phyloP scores from a whole-genome alignment of 2,329 filamentous ascomycete species.

The Phyllosticta ampelicida region DNA sequence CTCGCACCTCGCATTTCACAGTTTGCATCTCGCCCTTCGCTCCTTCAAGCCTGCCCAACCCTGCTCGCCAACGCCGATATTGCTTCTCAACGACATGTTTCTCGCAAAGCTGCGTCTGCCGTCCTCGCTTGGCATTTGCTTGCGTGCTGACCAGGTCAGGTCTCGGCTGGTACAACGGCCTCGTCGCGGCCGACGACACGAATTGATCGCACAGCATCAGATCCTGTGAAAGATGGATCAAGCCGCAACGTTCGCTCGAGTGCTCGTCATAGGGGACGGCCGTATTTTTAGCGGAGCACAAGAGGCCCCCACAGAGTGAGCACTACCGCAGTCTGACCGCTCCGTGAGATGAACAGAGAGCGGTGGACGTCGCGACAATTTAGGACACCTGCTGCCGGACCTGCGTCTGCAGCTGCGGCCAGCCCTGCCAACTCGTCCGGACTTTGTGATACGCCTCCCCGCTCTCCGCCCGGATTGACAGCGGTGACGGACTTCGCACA shows the following conservation, averaged over 20 bases:
- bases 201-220: background rate
- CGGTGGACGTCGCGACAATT: background rate
- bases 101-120: background rate
- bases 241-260: background rate
- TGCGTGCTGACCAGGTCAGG: background rate
- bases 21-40: no score
- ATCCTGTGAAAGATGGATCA: background rate
- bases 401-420: background rate
- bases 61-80: background rate
- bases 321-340: background rate
- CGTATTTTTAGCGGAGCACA: background rate
- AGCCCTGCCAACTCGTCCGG: conserved; percentile 5
- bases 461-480: conserved; percentile 10
- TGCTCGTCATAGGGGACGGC: background rate
- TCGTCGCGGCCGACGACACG: background rate
- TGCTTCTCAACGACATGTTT: background rate
- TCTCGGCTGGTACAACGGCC: background rate
- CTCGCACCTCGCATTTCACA: background rate
- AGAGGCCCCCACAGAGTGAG: background rate
- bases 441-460: conserved; percentile 4
- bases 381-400: background rate
- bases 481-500: conserved; percentile 8
- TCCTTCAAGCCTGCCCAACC: background rate
- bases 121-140: background rate
- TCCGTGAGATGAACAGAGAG: background rate